Base-by-base conservation (phyloP, 495 filamentous ascomycete species). In the Podospora didyma region DNA sequence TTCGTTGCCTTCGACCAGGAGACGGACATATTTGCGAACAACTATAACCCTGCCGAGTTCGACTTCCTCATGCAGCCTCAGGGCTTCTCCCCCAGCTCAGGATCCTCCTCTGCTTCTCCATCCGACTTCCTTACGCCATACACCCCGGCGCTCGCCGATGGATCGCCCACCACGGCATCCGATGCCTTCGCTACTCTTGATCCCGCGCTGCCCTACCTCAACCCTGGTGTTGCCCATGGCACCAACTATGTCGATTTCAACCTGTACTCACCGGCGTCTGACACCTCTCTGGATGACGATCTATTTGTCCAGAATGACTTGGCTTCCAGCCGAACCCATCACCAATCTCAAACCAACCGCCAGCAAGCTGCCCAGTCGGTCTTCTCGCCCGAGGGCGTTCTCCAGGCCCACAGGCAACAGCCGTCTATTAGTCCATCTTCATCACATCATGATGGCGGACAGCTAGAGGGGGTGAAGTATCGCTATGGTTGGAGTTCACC, bases 161-260 rank as follows among this genome's bases (percentile, higher is more conserved):
- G 51, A 2, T 70, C 68, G 12, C 58, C 65, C n/a, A 41, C 23
- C 22, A 58, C 49, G 41, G 37, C 57, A 45, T 55, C 42, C 20
- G 58, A 61, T 7, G 37, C 28, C 60, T 34, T 65, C 31, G 20
- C 48, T 50, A 46, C 60, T 51, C 28, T n/a, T n/a, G 59, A 60
- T 46, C 61, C 63, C 22, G 62, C 64, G 37, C 68, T 75, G 26
- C 76, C 76, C 6, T 79, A 79, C 49, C 68, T 77, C 49, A 73
- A 70, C 55, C 66, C 70, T 7, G 67, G 68, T 35, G 56, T 63
- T 35, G 62, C 70, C 44, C 63, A 65, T 58, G 73, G 71, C 46
- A 75, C 67, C 62, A 64, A 73, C 64, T 79, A 78, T 56, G 58
- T 73, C 53, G 77, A 79, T 67, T 79, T 79, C 69, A 74, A 74